Percentiles rank a stretch among this genome's conserved stretches.
Evolutionary conservation across 176 grass and related monocot genomes (phyloP).

Genomic region (Oryza glaberrima): DNA sequence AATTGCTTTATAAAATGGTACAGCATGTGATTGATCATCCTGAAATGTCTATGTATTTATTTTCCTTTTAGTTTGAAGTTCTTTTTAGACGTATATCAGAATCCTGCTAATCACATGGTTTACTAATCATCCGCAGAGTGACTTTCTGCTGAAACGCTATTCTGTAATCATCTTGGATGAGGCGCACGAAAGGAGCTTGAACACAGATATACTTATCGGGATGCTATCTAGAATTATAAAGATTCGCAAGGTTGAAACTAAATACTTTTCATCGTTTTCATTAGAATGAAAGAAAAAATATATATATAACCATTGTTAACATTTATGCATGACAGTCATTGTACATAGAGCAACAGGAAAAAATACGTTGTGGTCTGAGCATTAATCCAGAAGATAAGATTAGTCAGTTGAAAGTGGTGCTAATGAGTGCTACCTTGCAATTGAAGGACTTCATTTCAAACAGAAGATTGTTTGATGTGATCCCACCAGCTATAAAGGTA

Average conservation of each 20-base stretch:
- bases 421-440: slow-evolving; percentile 98
- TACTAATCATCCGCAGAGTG: slow-evolving; percentile 59
- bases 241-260: slow-evolving; percentile 66
- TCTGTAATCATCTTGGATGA: slow-evolving; percentile 98
- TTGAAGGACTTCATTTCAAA: slow-evolving; percentile 90
- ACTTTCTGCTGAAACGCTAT: slow-evolving; percentile 77
- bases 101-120: slow-evolving; percentile 24
- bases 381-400: slow-evolving; percentile 65
- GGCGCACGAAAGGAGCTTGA: slow-evolving; percentile 99
- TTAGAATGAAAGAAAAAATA: slow-evolving; percentile 25
- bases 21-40: slow-evolving; percentile 9
- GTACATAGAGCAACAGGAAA: slow-evolving; percentile 67
- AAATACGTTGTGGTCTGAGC: slow-evolving; percentile 53
- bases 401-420: slow-evolving; percentile 79
- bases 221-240: slow-evolving; percentile 98
- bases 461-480: slow-evolving; percentile 76
- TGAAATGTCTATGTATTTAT: slow-evolving; percentile 14
- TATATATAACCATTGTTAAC: slow-evolving; percentile 36
- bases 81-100: not conserved
- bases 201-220: slow-evolving; percentile 96
- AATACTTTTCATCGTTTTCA: slow-evolving; percentile 34
- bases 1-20: slow-evolving; percentile 1
- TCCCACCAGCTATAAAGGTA: slow-evolving; percentile 76
- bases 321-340: slow-evolving; percentile 47
- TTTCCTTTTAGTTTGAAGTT: slow-evolving; percentile 27